phyloP scores from a whole-genome alignment of 306 rosid genomes.

The Hippophae gyantsensis region DNA sequence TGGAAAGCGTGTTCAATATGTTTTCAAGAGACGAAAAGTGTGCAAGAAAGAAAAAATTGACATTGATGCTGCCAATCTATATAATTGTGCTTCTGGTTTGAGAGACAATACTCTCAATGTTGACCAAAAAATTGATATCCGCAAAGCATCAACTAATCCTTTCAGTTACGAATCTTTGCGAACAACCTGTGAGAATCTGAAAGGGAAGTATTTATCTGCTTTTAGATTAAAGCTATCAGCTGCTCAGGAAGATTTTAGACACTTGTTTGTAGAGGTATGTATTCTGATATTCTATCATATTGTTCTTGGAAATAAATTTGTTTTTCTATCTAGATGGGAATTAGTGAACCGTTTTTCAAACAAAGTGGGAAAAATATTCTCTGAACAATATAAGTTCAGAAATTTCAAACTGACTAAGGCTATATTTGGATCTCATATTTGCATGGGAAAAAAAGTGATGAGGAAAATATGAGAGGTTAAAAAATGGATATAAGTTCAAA shows the following conservation, averaged over 20 bases:
- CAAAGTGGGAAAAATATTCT: no score
- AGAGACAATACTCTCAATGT: constrained; percentile 25
- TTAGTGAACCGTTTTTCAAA: no score
- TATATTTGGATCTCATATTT: no score
- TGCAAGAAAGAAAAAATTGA: constrained; percentile 24
- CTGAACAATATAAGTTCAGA: no score
- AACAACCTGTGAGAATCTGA: constrained; percentile 49
- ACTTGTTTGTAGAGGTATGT: constrained; percentile 55
- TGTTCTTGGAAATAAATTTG: constrained; percentile 5
- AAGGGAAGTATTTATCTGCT: constrained; percentile 62
- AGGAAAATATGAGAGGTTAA: no score
- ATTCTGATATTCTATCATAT: constrained; percentile 15
- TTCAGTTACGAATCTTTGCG: constrained; percentile 27
- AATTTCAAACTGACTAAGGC: no score
- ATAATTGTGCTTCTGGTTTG: constrained; percentile 17
- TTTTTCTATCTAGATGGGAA: neutral
- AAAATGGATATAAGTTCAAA: no score
- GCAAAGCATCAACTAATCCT: constrained; percentile 25
- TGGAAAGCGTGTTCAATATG: constrained; percentile 35
- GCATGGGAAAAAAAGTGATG: no score
- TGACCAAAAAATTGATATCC: constrained; percentile 23
- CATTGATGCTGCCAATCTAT: constrained; percentile 26
- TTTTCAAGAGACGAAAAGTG: constrained; percentile 59
- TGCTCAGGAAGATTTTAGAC: constrained; percentile 68
- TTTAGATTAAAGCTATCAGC: constrained; percentile 59